These are phyloP conservation scores for Cercophora sp. DNA, from an alignment of 495 filamentous ascomycete genomes.

Conservation along the genomic window DNA sequence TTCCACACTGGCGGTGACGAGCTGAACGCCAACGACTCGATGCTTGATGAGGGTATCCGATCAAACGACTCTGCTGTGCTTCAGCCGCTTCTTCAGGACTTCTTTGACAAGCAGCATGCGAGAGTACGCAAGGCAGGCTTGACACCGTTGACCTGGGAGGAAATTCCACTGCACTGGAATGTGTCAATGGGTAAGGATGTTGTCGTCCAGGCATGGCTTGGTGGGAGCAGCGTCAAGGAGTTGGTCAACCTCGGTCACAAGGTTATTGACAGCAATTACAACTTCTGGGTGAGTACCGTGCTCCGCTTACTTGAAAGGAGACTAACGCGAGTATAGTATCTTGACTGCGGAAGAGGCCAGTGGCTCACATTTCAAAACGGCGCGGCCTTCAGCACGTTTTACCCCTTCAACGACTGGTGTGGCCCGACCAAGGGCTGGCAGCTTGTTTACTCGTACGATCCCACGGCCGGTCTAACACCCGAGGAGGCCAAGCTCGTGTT, in stretches of 20 bases:
- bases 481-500: slow-evolving; percentile 60
- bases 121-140: slow-evolving; percentile 55
- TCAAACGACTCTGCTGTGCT: slow-evolving; percentile 59
- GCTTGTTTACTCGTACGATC: slow-evolving; percentile 74
- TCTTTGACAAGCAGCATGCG: slow-evolving; percentile 61
- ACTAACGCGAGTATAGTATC: slow-evolving; percentile 49
- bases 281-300: slow-evolving; percentile 57
- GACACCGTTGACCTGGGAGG: slow-evolving; percentile 75
- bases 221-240: slow-evolving; percentile 49
- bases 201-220: slow-evolving; percentile 72
- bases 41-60: slow-evolving; percentile 63
- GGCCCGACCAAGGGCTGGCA: slow-evolving; percentile 69
- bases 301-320: not conserved
- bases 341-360: slow-evolving; percentile 75
- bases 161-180: slow-evolving; percentile 73
- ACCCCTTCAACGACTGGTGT: slow-evolving; percentile 76
- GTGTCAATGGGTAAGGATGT: slow-evolving; percentile 57
- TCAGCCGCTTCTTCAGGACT: slow-evolving; percentile 66
- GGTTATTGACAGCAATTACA: slow-evolving; percentile 68
- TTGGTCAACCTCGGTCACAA: slow-evolving; percentile 59
- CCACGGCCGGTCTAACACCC: slow-evolving; percentile 53
- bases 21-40: slow-evolving; percentile 69
- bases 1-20: slow-evolving; percentile 86
- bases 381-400: slow-evolving; percentile 41
- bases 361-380: slow-evolving; percentile 65